phyloP scores from a whole-genome alignment of 352 stramenopile species.

The Blastocystis sp. region DNA sequence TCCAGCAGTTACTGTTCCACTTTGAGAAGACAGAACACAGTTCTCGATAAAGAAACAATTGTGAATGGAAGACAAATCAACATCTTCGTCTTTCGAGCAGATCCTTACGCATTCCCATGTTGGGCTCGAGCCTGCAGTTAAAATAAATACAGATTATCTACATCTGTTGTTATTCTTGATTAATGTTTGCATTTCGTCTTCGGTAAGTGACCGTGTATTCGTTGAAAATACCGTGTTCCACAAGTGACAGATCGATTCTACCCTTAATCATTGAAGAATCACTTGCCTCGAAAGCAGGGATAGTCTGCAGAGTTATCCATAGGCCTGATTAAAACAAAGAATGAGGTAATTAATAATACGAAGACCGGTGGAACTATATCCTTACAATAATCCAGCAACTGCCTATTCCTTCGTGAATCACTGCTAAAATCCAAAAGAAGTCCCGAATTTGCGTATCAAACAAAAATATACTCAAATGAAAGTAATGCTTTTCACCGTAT shows the following conservation, averaged over 20 bases:
- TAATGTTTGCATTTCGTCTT: not conserved
- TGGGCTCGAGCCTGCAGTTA: not conserved
- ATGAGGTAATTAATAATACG: not conserved
- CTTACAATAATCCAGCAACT: not conserved
- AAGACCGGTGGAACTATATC: not conserved
- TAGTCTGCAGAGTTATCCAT: not conserved
- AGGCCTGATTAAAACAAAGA: not conserved
- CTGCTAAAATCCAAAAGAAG: not conserved
- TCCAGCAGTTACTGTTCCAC: not conserved
- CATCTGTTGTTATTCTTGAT: not conserved
- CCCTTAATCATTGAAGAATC: not conserved
- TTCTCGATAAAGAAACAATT: constrained; percentile 26
- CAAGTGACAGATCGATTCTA: not conserved
- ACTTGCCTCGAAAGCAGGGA: not conserved
- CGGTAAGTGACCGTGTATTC: not conserved
- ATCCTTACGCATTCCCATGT: not conserved
- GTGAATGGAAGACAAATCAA: not conserved
- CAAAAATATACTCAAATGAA: not conserved
- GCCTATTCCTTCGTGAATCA: not conserved
- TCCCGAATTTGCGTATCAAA: not conserved
- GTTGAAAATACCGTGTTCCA: not conserved
- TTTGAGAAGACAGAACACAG: not conserved
- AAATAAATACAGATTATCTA: not conserved
- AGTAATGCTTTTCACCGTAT: not conserved
- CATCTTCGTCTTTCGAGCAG: not conserved